Percentiles rank a stretch among this genome's conserved stretches.
Conservation (phyloP, 192 early-diverging fungal genomes). For the Backusella parvicylindrica region DNA sequence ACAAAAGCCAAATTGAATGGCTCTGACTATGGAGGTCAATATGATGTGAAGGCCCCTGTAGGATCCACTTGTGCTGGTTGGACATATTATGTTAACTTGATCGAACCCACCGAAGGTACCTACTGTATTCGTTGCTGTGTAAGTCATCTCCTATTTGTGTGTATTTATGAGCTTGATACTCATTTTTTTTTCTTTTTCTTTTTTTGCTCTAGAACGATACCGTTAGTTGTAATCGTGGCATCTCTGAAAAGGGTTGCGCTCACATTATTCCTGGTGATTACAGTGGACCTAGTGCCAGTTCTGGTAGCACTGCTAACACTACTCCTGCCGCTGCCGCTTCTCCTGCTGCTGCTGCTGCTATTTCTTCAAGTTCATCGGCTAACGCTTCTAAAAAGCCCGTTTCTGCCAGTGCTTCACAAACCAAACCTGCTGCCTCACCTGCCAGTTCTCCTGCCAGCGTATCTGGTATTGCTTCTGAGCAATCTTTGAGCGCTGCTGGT, state of each 20-base stretch:
- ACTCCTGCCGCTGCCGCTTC: neutral
- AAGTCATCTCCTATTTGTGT: neutral
- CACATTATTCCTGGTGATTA: conserved; percentile 48
- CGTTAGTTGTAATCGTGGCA: conserved; percentile 40
- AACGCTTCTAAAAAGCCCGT: neutral
- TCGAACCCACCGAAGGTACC: conserved; percentile 36
- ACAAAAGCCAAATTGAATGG: conserved; percentile 29
- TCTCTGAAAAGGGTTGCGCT: conserved; percentile 42
- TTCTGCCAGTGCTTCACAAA: neutral
- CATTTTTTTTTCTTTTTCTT: no score
- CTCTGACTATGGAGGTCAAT: conserved; percentile 50
- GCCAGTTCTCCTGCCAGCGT: neutral
- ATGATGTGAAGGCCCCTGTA: conserved; percentile 40
- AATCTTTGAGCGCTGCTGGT: neutral
- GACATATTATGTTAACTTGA: conserved; percentile 38
- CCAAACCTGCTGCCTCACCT: neutral
- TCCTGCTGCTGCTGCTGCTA: neutral
- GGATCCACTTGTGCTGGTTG: conserved; percentile 43
- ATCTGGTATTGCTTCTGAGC: neutral
- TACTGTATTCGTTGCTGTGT: conserved; percentile 50
- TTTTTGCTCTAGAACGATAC: conserved; percentile 31
- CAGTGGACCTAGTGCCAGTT: conserved; percentile 19
- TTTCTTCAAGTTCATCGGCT: neutral
- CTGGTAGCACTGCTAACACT: neutral
- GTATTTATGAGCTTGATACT: neutral